Conservation (phyloP, 345 rosid species). For the Brassica nigra region DNA sequence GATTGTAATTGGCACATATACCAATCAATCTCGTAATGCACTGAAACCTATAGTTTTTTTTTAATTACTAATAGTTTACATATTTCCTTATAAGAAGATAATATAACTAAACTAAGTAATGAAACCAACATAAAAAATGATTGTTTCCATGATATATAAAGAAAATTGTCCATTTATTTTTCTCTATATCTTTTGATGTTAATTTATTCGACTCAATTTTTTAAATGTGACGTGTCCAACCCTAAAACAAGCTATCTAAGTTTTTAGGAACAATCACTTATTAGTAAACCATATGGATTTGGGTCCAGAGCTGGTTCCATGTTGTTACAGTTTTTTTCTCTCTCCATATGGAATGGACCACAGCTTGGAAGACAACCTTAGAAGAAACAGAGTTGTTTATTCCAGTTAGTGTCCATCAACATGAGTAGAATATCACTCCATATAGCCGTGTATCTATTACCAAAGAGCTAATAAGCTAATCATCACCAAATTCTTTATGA, state of each 20-base stretch:
- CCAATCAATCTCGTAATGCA: constrained; percentile 17
- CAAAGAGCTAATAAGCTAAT: background rate
- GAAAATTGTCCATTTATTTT: background rate
- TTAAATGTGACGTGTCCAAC: too few species aligned
- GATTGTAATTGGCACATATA: constrained; percentile 43
- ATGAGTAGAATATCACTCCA: background rate
- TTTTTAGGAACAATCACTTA: too few species aligned
- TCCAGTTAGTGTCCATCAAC: background rate
- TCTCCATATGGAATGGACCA: background rate
- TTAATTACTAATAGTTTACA: background rate
- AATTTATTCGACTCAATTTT: background rate
- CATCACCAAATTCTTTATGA: background rate
- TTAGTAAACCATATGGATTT: background rate
- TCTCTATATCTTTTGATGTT: background rate
- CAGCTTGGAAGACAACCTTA: background rate
- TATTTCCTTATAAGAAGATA: background rate
- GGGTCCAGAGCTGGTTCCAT: background rate
- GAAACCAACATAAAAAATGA: background rate
- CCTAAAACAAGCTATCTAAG: too few species aligned
- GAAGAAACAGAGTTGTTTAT: background rate
- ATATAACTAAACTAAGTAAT: background rate
- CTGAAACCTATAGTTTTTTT: background rate
- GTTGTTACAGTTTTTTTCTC: too few species aligned
- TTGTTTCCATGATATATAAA: background rate
- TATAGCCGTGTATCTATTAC: background rate